Evolutionary conservation across 176 grass and related monocot genomes (phyloP).

Genomic region (Canna indica): DNA sequence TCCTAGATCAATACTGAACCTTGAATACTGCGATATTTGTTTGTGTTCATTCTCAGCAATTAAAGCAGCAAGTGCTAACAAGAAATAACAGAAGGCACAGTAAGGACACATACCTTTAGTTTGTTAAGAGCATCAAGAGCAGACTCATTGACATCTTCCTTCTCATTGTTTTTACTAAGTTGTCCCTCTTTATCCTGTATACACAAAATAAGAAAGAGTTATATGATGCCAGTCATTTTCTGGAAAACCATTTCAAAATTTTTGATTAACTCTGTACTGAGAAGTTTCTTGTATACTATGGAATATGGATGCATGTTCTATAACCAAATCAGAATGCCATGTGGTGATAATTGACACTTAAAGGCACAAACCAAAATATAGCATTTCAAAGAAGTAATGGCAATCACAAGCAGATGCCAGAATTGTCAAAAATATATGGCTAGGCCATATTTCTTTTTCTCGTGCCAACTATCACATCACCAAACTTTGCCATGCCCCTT

Average conservation of each 20-base stretch:
- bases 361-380: not conserved
- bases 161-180: conserved; percentile 13
- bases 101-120: conserved; percentile 31
- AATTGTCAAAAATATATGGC: no score
- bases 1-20: no score
- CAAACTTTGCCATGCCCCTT: not conserved
- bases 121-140: conserved; percentile 40
- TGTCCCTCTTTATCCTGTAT: conserved; percentile 40
- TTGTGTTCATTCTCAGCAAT: not conserved
- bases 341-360: not conserved
- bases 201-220: conserved; percentile 1
- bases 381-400: not conserved
- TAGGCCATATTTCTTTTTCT: no score
- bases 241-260: not conserved
- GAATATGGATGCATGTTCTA: not conserved
- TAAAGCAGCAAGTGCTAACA: not conserved
- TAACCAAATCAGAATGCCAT: not conserved
- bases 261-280: not conserved
- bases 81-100: not conserved
- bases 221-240: not conserved
- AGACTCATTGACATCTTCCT: conserved; percentile 28
- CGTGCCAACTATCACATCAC: not conserved
- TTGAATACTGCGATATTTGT: not conserved
- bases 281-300: not conserved
- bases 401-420: no score